These are phyloP conservation scores for Sinapis alba DNA, from an alignment of 441 rosid species.

Conservation along the genomic window DNA sequence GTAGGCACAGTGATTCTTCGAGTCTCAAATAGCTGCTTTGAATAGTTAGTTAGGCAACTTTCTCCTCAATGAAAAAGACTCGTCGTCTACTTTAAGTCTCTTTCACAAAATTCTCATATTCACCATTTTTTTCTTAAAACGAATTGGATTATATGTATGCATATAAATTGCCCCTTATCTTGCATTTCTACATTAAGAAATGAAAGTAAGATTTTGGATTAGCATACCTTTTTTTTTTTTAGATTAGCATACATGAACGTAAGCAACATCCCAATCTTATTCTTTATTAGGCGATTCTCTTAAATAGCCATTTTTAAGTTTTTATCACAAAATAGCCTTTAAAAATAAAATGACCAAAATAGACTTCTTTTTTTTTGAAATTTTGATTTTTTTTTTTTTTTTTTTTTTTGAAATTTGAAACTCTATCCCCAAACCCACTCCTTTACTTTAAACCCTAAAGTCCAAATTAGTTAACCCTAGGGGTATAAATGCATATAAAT, in stretches of 20 bases:
- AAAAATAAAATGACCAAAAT: too few species aligned
- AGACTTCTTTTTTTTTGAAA: too few species aligned
- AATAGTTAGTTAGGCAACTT: conserved; percentile 31
- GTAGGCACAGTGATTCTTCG: background rate
- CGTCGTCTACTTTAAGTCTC: background rate
- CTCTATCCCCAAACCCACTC: too few species aligned
- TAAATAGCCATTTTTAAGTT: too few species aligned
- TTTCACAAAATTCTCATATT: background rate
- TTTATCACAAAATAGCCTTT: too few species aligned
- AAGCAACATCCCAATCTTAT: background rate
- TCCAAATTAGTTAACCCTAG: too few species aligned
- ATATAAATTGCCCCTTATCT: background rate
- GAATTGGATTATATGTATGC: background rate
- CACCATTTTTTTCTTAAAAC: background rate
- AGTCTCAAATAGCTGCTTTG: conserved; percentile 33
- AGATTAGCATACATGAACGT: background rate
- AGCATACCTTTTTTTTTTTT: too few species aligned
- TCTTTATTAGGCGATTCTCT: background rate
- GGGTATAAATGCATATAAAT: too few species aligned
- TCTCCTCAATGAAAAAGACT: conserved; percentile 17
- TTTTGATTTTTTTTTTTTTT: too few species aligned
- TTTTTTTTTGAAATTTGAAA: too few species aligned
- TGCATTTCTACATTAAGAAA: background rate
- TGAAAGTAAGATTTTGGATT: background rate
- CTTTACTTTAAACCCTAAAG: too few species aligned